phyloP scores from a whole-genome alignment of 306 rosid genomes.

The Trifolium subterraneum region DNA sequence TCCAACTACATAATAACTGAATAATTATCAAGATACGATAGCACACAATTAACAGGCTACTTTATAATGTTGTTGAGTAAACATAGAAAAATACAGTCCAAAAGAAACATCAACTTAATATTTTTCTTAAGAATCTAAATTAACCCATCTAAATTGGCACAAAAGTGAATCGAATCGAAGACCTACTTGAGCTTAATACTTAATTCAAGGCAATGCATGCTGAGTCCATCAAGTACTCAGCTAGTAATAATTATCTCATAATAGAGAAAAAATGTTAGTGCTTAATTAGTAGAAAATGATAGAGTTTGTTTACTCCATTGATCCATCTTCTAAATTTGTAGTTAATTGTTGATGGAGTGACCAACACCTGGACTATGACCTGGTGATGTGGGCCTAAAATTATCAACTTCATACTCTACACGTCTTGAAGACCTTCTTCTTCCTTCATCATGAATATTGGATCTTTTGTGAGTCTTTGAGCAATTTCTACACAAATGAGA shows the following conservation, averaged over 20 bases:
- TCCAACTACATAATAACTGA: neutral
- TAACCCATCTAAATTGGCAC: no score
- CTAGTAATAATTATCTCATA: no score
- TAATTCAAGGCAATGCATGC: no score
- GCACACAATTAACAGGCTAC: no score
- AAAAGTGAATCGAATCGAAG: no score
- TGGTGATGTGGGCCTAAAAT: slow-evolving; percentile 50
- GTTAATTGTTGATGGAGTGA: slow-evolving; percentile 46
- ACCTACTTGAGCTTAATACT: no score
- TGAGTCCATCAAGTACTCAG: no score
- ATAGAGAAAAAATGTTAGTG: slow-evolving; percentile 30
- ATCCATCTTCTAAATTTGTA: neutral
- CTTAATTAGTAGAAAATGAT: slow-evolving; percentile 16
- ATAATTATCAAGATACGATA: no score
- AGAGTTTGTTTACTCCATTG: neutral
- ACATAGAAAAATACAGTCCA: no score
- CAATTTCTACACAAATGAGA: slow-evolving; percentile 6
- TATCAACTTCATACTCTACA: slow-evolving; percentile 39
- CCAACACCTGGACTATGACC: slow-evolving; percentile 56
- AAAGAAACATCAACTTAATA: no score
- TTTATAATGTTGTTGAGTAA: no score
- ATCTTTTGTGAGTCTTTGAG: slow-evolving; percentile 6
- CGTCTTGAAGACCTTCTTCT: slow-evolving; percentile 33
- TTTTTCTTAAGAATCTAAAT: no score
- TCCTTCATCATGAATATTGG: neutral